Conservation (phyloP, 305 asterid species). For the Coffea humblotiana region DNA sequence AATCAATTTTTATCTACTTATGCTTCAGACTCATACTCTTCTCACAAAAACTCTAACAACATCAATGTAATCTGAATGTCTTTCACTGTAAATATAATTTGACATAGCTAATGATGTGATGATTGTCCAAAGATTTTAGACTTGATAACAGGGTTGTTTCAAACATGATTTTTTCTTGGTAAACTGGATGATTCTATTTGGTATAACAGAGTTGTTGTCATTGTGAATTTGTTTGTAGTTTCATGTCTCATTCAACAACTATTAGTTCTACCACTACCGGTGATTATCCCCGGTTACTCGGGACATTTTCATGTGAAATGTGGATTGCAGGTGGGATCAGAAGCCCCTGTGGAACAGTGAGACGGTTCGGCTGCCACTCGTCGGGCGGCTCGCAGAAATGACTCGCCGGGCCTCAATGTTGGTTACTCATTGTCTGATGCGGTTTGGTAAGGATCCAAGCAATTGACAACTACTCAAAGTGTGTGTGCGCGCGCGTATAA, state of each 20-base stretch:
- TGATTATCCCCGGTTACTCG: neutral
- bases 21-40: too few relatives aligned
- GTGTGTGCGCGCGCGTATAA: too few relatives aligned
- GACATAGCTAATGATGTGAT: neutral
- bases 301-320: neutral
- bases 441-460: conserved; percentile 81
- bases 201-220: too few relatives aligned
- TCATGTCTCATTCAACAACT: neutral
- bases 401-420: conserved; percentile 62
- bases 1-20: neutral
- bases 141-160: neutral
- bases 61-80: neutral
- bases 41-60: neutral
- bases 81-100: neutral
- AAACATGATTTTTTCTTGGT: too few relatives aligned
- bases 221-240: neutral
- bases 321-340: conserved; percentile 71
- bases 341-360: conserved; percentile 64
- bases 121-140: neutral
- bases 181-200: neutral
- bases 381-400: conserved; percentile 53
- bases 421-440: conserved; percentile 71
- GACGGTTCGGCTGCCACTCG: conserved; percentile 54
- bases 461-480: neutral
- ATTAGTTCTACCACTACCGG: neutral